phyloP scores from a whole-genome alignment of 75 land plant genomes.

The Cryptomeria japonica region DNA sequence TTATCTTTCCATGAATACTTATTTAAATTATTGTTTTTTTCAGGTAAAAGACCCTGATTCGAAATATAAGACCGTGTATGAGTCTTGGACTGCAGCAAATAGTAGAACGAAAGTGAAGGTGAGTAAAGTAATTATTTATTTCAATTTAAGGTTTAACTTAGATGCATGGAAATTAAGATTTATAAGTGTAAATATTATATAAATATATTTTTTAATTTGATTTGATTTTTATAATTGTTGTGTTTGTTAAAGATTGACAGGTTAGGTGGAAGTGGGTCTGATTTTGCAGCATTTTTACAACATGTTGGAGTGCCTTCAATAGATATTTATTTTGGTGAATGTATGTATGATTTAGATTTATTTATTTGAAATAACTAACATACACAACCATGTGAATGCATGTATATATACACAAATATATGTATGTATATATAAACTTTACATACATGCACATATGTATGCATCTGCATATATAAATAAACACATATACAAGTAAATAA shows the following conservation, averaged over 20 bases:
- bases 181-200: neutral
- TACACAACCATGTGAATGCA: neutral
- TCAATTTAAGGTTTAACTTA: no score
- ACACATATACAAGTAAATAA: no score
- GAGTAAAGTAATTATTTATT: neutral
- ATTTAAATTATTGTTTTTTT: no score
- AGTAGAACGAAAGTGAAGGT: constrained; percentile 37
- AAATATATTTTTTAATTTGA: no score
- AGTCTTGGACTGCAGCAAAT: constrained; percentile 52
- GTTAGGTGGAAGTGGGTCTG: constrained; percentile 33
- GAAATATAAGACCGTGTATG: constrained; percentile 43
- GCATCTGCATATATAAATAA: no score
- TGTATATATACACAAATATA: no score
- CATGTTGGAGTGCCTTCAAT: constrained; percentile 85
- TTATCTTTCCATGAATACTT: no score
- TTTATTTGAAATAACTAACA: no score
- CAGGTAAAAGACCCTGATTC: constrained; percentile 80
- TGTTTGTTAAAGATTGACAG: constrained; percentile 53
- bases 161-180: neutral
- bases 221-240: neutral
- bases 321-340: constrained; percentile 78
- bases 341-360: constrained; percentile 16
- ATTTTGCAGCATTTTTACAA: constrained; percentile 84
- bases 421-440: no score
- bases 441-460: no score